Base-by-base conservation (phyloP, 2,329 filamentous ascomycete species). In the Gaeumannomyces tritici region DNA sequence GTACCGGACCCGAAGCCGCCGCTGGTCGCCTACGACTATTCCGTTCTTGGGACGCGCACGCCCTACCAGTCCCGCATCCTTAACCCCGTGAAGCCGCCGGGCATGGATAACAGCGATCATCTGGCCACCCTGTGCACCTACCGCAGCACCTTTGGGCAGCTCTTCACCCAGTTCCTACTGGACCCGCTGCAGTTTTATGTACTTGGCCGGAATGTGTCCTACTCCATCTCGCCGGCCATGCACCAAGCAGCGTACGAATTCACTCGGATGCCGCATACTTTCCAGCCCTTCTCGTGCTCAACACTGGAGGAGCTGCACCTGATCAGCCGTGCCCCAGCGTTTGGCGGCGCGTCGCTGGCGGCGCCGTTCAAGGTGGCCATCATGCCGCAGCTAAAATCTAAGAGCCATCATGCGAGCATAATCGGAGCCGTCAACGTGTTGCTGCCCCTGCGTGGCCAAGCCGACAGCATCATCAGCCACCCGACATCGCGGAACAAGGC, bases 361-460 rank as follows among this genome's bases (percentile, higher is more conserved):
- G 81, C 88, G 26, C 88, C 89, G 3, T 90, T 87, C 76, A 90
- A 90, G 70, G 83, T 88, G 2, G 82, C 86, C 67, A 83, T 89
- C 29, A 83, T 89, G 65, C 79, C 83, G 7, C 80, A 84, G 24
- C 80, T 89, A 51, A 82, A 87, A 67, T 82, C 85, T 15, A 80
- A 89, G 68, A 89, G 86, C 64, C 80, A 83, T 55, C 87, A 90
- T 67, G 88, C 88, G 3, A 81, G 82, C 61, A 87, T 86, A 11
- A 89, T 91, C 64, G 88, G 88, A 0, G 88, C 89, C 3, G 83
- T 89, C 57, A 91, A 91, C 66, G 90, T 88, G 0, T 73, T 91
- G 12, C 78, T 90, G 24, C 88, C 88, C 1, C 79, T 90, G 18
- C 81, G 88, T 35, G 80, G 83, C 8, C 73, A 77, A 18, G 74